Base-by-base conservation (phyloP, 768 basidiomycete genomes). In the Boletus patriciae region DNA sequence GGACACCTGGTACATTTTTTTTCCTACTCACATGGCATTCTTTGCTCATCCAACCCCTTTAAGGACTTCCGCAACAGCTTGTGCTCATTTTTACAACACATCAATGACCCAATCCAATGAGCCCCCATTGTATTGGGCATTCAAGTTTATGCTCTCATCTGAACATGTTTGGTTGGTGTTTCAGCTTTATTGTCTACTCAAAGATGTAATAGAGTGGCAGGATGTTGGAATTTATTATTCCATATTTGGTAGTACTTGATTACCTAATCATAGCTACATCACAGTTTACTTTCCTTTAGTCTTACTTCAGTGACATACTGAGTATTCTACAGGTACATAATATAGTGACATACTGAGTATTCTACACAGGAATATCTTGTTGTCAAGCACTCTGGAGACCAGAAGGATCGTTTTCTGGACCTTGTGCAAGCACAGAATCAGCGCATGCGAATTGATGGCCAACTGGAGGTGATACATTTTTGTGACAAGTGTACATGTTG, bases 311-410 rank as follows among this genome's bases (percentile, higher is more conserved):
- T n/a, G n/a, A n/a, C n/a, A n/a, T n/a, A n/a, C n/a, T n/a, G n/a
- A n/a, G n/a, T n/a, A n/a, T n/a, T n/a, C n/a, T n/a, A n/a, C n/a
- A n/a, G n/a, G n/a, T n/a, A n/a, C n/a, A n/a, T n/a, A n/a, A n/a
- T n/a, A n/a, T n/a, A n/a, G n/a, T n/a, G n/a, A n/a, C n/a, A n/a
- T n/a, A n/a, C n/a, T n/a, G n/a, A n/a, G n/a, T n/a, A n/a, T n/a
- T n/a, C n/a, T n/a, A n/a, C n/a, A n/a, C n/a, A n/a, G n/a, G n/a
- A 61, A 9, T 55, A 51, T 6, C 57, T 59, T 2, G 1, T 61
- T 5, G 13, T 45, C 21, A 42, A 1, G 2, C 46, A 61, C 15
- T 7, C 42, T 10, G 46, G 46, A 0, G 43, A 52, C 4, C 58
- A 62, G 0, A 55, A 52, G 13, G 50, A 55, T 4, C n/a, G 18